A percentile compares a stretch with the other conserved stretches of the same genome.
These are phyloP conservation scores for Seminavis robusta DNA, from an alignment of 108 stramenopile species.

Conservation along the genomic window DNA sequence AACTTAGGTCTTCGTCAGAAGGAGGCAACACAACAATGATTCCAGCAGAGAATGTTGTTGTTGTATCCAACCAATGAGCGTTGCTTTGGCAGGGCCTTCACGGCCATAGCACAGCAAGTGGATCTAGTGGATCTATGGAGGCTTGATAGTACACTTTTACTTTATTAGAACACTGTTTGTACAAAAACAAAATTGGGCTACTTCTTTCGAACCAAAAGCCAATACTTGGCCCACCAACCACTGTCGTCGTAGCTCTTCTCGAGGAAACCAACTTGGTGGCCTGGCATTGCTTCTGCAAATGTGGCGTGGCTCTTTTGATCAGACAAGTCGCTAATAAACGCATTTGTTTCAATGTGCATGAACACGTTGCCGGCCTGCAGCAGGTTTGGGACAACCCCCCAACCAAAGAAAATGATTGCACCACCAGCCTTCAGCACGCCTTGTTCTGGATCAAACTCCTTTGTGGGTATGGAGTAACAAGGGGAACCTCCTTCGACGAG, in stretches of 20 bases:
- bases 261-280: conserved; percentile 61
- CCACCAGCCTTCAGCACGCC: conserved; percentile 69
- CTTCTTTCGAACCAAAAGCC: conserved; percentile 50
- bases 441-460: conserved; percentile 59
- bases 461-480: conserved; percentile 64
- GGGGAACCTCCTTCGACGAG: conserved; percentile 73
- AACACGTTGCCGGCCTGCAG: conserved; percentile 66
- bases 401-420: conserved; percentile 70
- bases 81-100: neutral
- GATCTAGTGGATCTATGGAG: too few relatives aligned
- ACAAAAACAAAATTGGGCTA: too few relatives aligned
- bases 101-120: too few relatives aligned
- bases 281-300: conserved; percentile 45
- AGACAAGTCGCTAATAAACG: conserved; percentile 52
- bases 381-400: conserved; percentile 66
- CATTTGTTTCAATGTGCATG: conserved; percentile 76
- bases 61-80: neutral
- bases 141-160: too few relatives aligned
- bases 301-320: conserved; percentile 47
- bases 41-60: too few relatives aligned
- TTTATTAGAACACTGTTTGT: too few relatives aligned
- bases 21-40: too few relatives aligned
- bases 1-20: too few relatives aligned
- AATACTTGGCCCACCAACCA: conserved; percentile 88
- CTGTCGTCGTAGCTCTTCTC: conserved; percentile 75